Evolutionary conservation across 2,329 filamentous ascomycete genomes (phyloP), one percentile per base, ranked within the genome.

Genomic region (Colletotrichum eleusines): DNA sequence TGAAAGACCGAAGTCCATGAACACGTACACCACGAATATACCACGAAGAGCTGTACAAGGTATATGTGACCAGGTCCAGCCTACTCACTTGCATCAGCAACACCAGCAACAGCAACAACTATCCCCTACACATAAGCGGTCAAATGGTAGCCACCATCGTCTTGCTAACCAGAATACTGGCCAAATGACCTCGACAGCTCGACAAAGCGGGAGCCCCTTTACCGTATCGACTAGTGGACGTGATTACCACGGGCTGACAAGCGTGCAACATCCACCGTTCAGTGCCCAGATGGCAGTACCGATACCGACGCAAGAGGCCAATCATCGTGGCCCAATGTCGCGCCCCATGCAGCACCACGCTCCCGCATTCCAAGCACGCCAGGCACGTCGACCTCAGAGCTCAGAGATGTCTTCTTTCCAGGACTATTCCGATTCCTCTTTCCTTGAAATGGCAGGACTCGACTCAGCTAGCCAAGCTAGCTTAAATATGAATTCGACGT

Each of bases 141-240:
- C 74, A 55, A 28, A 61, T 23, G 46, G 54, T 9, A 72, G 68
- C 16, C 73, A 75, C 23, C 73, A 75, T 28, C 63, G 63, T 26
- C 46, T 54, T 63, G 26, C 61, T 69, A 61, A 50, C 33, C 50
- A 65, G 11, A 53, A 23, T 18, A 8, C 48, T 28, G 53, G 23
- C 8, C 58, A 63, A 11, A 28, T 28, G 16, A 12, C 53, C 11
- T 48, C 69, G 46, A 40, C 46, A 35, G 40, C 31, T 26, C 59
- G 33, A 12, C 69, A 58, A 20, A 42, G 54, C 35, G 38, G 51
- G 20, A 46, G 33, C 33, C 12, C 42, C 16, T 71, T 50, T 35
- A 50, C 23, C 38, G 42, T 38, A 20, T 58, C 66, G 40, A 31
- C 48, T 16, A 42, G 42, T 16, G 46, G 59, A 23, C 42, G 51